Percentiles rank a stretch among this genome's conserved stretches.
These are phyloP conservation scores for Aspergillus niger DNA, from an alignment of 2,329 filamentous ascomycete genomes.

Conservation along the genomic window DNA sequence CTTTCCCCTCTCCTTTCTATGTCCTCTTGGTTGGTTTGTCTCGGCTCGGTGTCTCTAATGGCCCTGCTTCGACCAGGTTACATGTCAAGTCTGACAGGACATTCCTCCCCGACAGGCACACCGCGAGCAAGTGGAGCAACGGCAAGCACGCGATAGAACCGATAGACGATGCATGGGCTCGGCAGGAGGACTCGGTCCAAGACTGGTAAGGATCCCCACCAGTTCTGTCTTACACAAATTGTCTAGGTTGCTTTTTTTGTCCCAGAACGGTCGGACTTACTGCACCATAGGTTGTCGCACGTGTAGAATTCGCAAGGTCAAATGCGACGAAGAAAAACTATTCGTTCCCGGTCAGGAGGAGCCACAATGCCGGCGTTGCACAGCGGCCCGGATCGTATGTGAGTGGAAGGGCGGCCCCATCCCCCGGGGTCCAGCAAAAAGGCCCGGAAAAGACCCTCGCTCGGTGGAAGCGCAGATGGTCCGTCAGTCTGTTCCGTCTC, in stretches of 20 bases:
- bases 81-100: background rate
- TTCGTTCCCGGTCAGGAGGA: conserved; percentile 19
- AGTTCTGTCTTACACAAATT: background rate
- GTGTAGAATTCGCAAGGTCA: conserved; percentile 34
- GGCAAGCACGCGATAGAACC: background rate
- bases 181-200: conserved; percentile 28
- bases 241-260: no score
- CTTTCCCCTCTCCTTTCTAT: background rate
- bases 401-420: conserved; percentile 31
- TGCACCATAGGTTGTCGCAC: conserved; percentile 28
- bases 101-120: background rate
- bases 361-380: conserved; percentile 29
- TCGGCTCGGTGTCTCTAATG: background rate
- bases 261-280: background rate
- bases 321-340: conserved; percentile 34
- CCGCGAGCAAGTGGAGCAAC: conserved; percentile 5
- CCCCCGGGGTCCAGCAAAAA: conserved; percentile 15
- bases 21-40: background rate
- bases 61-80: background rate
- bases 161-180: conserved; percentile 19
- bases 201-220: conserved; percentile 27
- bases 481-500: background rate
- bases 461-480: background rate
- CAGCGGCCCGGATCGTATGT: conserved; percentile 25
- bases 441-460: background rate